Conservation (phyloP, 768 basidiomycete genomes). For the Termitomyces sp. region DNA sequence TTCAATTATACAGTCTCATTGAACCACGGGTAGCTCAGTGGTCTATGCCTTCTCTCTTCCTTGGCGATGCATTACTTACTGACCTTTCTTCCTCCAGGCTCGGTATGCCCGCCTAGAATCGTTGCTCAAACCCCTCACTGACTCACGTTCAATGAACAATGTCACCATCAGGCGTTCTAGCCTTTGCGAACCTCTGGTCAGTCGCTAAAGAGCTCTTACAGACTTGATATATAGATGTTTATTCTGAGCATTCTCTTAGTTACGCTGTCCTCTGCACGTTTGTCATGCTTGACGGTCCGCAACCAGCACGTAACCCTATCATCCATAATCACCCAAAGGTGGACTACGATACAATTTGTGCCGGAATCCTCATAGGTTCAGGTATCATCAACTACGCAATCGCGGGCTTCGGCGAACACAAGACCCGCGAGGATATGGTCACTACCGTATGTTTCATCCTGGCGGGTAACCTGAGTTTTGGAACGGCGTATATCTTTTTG, state of each 20-base stretch:
- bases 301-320: background rate
- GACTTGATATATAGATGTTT: background rate
- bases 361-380: conserved; percentile 10
- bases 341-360: conserved; percentile 9
- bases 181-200: conserved; percentile 14
- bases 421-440: background rate
- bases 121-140: background rate
- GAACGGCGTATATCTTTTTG: conserved; percentile 12
- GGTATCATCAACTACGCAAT: conserved; percentile 12
- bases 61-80: background rate
- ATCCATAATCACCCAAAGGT: background rate
- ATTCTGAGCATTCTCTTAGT: background rate
- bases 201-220: background rate
- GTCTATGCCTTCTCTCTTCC: background rate
- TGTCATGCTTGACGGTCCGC: background rate
- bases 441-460: conserved; percentile 7
- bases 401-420: conserved; percentile 5
- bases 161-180: background rate
- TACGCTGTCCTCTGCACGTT: conserved; percentile 11
- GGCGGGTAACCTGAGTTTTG: conserved; percentile 2
- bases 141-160: background rate
- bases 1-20: too few species aligned
- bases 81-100: background rate
- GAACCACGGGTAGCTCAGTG: too few species aligned
- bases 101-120: background rate